Percentiles rank a stretch among this genome's conserved stretches.
Conservation (phyloP, 2,329 filamentous ascomycete species). For the Cadophora malorum region DNA sequence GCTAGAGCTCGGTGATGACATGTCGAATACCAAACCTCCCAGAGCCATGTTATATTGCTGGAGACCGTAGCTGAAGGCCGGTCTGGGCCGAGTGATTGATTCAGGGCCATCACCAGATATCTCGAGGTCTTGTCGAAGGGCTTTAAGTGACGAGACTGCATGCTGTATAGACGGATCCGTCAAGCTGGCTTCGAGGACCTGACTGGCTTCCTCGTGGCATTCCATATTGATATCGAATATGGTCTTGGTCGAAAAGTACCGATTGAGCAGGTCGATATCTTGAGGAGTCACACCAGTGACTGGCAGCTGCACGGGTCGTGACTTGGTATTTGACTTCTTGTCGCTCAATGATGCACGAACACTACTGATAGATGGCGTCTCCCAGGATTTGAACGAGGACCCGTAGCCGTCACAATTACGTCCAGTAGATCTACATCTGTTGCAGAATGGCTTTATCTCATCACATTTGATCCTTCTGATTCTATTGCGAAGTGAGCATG, state of each 20-base stretch:
- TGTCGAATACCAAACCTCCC: conserved; percentile 48
- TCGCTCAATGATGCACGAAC: conserved; percentile 11
- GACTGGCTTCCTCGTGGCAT: conserved; percentile 50
- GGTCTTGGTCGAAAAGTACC: conserved; percentile 52
- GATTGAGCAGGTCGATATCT: conserved; percentile 48
- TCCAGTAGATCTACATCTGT: conserved; percentile 47
- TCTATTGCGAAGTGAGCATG: conserved; percentile 49
- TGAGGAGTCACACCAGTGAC: conserved; percentile 38
- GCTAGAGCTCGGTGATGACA: conserved; percentile 45
- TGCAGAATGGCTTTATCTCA: conserved; percentile 40
- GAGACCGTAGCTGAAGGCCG: conserved; percentile 49
- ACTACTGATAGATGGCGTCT: conserved; percentile 34
- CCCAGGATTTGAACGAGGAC: conserved; percentile 47
- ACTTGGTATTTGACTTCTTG: conserved; percentile 35
- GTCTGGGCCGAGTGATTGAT: conserved; percentile 42
- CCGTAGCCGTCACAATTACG: conserved; percentile 53
- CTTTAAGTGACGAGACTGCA: conserved; percentile 50
- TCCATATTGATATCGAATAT: conserved; percentile 49
- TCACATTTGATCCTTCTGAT: conserved; percentile 50
- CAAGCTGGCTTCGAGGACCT: conserved; percentile 49
- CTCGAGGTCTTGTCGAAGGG: conserved; percentile 51
- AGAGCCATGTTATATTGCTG: conserved; percentile 53
- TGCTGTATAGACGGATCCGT: conserved; percentile 48
- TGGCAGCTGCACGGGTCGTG: conserved; percentile 32
- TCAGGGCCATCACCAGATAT: conserved; percentile 39